Base-by-base conservation (phyloP, 1,284 basidiomycete genomes). In the Xanthoconium separans region DNA sequence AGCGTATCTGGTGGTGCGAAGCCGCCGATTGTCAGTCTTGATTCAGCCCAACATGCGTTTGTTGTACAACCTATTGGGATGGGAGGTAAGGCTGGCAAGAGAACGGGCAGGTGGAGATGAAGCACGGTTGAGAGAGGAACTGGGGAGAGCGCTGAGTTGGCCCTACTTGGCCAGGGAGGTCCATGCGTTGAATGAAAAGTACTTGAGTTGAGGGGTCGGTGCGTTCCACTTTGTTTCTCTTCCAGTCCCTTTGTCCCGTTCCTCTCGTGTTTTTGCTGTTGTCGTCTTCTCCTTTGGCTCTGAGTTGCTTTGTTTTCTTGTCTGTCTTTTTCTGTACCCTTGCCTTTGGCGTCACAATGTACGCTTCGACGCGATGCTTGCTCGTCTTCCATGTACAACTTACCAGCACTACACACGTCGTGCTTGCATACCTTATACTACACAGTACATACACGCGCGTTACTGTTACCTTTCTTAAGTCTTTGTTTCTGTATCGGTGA, bases 21-120 rank as follows among this genome's bases (percentile, higher is more conserved):
- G 89, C 54, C 80, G 92, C 37, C 76, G 91, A 37, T 77, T 94
- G 46, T 91, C 87, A 15, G 87, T 95, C 48, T 78, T 95, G 57
- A 96, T 97, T 61, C 95, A 98, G 75, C 95, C 95, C 16, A 96
- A 96, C 65, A 88, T 97, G 82, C 81, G 93, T 42, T 77, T 98
- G 70, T 73, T 97, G 70, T 97, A 95, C 75, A 96, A 97, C 70
- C 77, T 97, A 34, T 87, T 93, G 65, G 92, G 91, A 12, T 97
- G 94, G 93, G 94, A 97, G 73, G 84, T 93, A 61, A 85, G 86
- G 72, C 78, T 94, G 34, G 89, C 88, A 16, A 77, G 80, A 57
- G 82, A 85, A 64, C 78, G 85, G n/a, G 84, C 82, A 2, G 76
- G 74, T 3, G 77, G 66, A 15, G 77, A 84, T 58, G 74, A 76